These are phyloP conservation scores for Fusarium liriodendri DNA, from an alignment of 2,329 filamentous ascomycete genomes.

Conservation along the genomic window DNA sequence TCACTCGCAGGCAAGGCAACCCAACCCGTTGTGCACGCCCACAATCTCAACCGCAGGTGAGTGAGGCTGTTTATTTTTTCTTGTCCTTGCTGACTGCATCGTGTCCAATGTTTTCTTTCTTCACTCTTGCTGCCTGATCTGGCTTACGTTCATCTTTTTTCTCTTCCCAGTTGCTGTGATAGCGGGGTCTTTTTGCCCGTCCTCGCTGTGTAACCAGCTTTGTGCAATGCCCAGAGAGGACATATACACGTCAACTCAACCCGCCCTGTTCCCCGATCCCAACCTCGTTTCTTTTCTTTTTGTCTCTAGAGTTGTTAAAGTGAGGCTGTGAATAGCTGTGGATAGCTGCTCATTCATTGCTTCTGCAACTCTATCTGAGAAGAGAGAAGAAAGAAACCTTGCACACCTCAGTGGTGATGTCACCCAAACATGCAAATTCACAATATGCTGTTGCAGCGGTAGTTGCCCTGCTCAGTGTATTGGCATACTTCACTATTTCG, in stretches of 20 bases:
- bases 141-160: constrained; percentile 14
- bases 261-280: background rate
- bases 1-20: constrained; percentile 29
- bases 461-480: constrained; percentile 39
- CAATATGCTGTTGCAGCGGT: constrained; percentile 31
- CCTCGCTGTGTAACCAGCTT: constrained; percentile 21
- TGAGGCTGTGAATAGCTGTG: constrained; percentile 3
- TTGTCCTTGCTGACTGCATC: constrained; percentile 33
- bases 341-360: background rate
- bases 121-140: constrained; percentile 33
- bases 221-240: constrained; percentile 9
- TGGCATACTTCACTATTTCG: constrained; percentile 17
- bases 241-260: constrained; percentile 20
- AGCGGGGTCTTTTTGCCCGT: constrained; percentile 28
- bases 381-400: constrained; percentile 8
- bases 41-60: constrained; percentile 37
- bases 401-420: constrained; percentile 21
- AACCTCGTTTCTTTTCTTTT: background rate
- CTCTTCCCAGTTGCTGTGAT: constrained; percentile 4
- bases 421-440: constrained; percentile 8
- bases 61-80: constrained; percentile 35
- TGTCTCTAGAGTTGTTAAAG: background rate
- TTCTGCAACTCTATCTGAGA: background rate
- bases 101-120: constrained; percentile 17
- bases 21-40: constrained; percentile 27